Percentiles rank a stretch among this genome's conserved stretches.
These are phyloP conservation scores for Arachis hypogaea DNA, from an alignment of 306 rosid species.

Conservation along the genomic window DNA sequence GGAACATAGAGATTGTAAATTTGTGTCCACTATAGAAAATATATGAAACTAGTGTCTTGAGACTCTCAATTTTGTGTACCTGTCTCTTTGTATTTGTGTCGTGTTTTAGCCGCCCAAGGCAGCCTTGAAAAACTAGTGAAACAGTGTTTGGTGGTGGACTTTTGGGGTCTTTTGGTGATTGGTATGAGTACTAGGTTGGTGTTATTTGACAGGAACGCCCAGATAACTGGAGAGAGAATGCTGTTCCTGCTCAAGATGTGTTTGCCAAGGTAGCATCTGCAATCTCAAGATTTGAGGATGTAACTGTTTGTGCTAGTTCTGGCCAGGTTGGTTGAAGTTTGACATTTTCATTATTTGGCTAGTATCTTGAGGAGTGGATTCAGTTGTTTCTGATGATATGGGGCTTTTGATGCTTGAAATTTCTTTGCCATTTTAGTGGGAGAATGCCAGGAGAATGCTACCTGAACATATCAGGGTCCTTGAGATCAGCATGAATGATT, in stretches of 20 bases:
- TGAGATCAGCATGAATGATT: constrained; percentile 78
- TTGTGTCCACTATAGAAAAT: too few relatives aligned
- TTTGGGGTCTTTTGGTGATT: not conserved
- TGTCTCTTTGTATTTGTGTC: too few relatives aligned
- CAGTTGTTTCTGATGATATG: constrained; percentile 1
- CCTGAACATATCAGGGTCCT: constrained; percentile 70
- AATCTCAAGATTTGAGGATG: constrained; percentile 77
- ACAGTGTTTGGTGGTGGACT: not conserved
- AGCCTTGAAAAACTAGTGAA: not conserved
- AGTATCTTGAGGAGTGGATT: not conserved
- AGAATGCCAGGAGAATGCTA: constrained; percentile 69
- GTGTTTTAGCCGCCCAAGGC: too few relatives aligned
- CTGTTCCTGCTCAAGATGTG: constrained; percentile 61
- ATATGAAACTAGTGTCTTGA: too few relatives aligned
- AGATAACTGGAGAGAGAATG: constrained; percentile 87
- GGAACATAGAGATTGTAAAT: too few relatives aligned
- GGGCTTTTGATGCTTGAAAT: not conserved
- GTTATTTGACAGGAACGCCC: constrained; percentile 69
- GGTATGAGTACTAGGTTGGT: not conserved
- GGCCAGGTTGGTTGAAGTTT: constrained; percentile 56
- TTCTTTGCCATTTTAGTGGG: constrained; percentile 57
- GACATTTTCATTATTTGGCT: not conserved
- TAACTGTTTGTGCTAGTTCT: constrained; percentile 75
- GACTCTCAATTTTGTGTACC: too few relatives aligned
- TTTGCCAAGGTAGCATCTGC: constrained; percentile 72